Evolutionary conservation across 441 rosid species (phyloP), one percentile per base, ranked within the genome.

Genomic region (Breynia disticha): DNA sequence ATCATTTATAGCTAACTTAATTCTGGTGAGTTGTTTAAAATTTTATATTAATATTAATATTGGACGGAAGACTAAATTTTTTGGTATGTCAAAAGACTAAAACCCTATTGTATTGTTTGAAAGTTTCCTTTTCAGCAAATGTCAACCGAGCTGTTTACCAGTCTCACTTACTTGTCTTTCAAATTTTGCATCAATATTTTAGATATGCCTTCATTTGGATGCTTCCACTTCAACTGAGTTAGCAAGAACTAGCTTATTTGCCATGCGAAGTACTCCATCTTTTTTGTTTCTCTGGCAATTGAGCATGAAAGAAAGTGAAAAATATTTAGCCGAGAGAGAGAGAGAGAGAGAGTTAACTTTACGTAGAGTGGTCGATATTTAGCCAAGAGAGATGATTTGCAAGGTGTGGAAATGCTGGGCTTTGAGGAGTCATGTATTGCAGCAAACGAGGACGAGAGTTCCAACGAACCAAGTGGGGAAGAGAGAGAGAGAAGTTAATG

Each of bases 401-500:
- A 56, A 83, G 67, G 93, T 77, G 95, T 84, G 96, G 84, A 84
- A 87, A 90, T 90, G 98, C 98, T 83, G 95, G 93, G 93, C 87
- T 87, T 80, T 82, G 83, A 65, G 98, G 95, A 70, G 93, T 85
- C 98, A 90, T 80, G 50, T 52, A 55, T 72, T 69, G 79, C 83
- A 61, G n/a, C 59, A 62, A 78, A 72, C 98, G 95, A 90, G 95
- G 81, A 72, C 79, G 85, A 77, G 88, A 90, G 95, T 90, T 83
- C 86, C 98, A 57, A 90, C 70, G 67, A 76, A 67, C 66, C 66
- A 49, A 46, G 24, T 20, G 50, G 38, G 21, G 10, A 21, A 19
- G 16, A 32, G 7, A 2, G 7, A n/a, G 1, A 12, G 11, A 42
- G 48, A 47, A 61, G 50, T 11, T 41, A 41, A 41, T 41, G 5